Conservation (phyloP, 2,329 filamentous ascomycete genomes). For the Macrophomina pseudophaseolina region DNA sequence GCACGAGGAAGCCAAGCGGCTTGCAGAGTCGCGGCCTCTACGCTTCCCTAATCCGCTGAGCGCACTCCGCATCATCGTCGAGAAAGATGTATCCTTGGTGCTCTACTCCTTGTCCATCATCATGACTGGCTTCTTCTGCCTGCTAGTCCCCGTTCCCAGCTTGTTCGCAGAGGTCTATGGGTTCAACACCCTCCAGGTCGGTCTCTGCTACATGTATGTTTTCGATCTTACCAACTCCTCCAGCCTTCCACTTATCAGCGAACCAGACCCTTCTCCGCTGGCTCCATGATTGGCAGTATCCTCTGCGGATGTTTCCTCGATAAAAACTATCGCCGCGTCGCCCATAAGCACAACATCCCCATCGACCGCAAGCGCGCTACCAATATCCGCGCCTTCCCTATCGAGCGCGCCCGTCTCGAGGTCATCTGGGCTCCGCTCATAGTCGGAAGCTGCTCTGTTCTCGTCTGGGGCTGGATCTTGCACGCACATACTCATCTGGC, state of each 20-base stretch:
- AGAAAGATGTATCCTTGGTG: conserved; percentile 44
- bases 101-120: conserved; percentile 35
- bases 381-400: conserved; percentile 58
- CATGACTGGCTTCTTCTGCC: conserved; percentile 45
- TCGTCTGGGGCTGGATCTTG: conserved; percentile 52
- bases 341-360: conserved; percentile 63
- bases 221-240: conserved; percentile 41
- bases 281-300: conserved; percentile 40
- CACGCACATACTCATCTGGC: conserved; percentile 42
- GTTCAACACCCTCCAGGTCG: conserved; percentile 51
- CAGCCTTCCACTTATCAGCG: neutral
- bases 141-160: conserved; percentile 45
- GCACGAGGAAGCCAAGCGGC: conserved; percentile 28
- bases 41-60: conserved; percentile 50
- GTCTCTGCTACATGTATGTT: conserved; percentile 38
- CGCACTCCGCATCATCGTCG: conserved; percentile 42
- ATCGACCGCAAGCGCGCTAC: conserved; percentile 64
- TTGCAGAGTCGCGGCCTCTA: conserved; percentile 36
- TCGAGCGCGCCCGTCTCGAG: conserved; percentile 53
- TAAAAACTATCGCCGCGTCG: conserved; percentile 74
- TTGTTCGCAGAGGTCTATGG: conserved; percentile 50
- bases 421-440: conserved; percentile 46
- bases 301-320: conserved; percentile 65
- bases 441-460: conserved; percentile 37
- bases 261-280: conserved; percentile 39